These are phyloP conservation scores for Phytophthora syringae DNA, from an alignment of 352 stramenopile species.

Conservation along the genomic window DNA sequence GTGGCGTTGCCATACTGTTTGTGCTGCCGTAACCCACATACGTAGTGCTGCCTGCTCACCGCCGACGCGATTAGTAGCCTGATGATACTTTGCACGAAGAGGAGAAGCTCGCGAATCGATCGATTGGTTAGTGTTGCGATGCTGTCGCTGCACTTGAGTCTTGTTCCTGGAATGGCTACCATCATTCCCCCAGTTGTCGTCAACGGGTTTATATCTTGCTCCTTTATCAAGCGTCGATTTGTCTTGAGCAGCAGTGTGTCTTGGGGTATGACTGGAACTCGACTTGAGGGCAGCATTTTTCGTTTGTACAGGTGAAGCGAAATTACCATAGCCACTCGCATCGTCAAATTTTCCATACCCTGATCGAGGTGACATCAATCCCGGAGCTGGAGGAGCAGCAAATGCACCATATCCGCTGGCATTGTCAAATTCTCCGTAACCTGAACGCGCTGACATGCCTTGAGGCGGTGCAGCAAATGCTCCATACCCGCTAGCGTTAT, in stretches of 20 bases:
- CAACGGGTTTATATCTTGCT: neutral
- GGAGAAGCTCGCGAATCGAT: constrained; percentile 8
- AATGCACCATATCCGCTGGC: constrained; percentile 30
- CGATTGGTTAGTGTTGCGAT: neutral
- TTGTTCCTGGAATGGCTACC: constrained; percentile 22
- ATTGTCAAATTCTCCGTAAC: constrained; percentile 33
- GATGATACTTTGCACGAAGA: constrained; percentile 46
- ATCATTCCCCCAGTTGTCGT: constrained; percentile 20
- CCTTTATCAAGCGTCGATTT: neutral
- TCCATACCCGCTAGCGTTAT: constrained; percentile 41
- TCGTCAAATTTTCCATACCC: constrained; percentile 33
- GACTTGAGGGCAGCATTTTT: neutral
- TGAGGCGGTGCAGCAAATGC: constrained; percentile 7
- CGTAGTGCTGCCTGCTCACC: constrained; percentile 37
- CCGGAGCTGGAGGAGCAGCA: neutral
- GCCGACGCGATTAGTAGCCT: constrained; percentile 41
- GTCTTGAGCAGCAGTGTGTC: neutral
- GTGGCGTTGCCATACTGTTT: constrained; percentile 50
- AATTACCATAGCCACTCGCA: constrained; percentile 6
- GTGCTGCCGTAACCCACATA: constrained; percentile 44
- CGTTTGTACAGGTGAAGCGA: constrained; percentile 3
- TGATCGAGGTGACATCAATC: constrained; percentile 9
- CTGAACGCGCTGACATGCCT: constrained; percentile 21
- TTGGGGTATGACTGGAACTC: neutral
- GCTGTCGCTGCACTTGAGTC: constrained; percentile 6